Evolutionary conservation across 371 early-diverging fungal species (phyloP), one percentile per base, ranked within the genome.

Genomic region (Vairimorpha apis): DNA sequence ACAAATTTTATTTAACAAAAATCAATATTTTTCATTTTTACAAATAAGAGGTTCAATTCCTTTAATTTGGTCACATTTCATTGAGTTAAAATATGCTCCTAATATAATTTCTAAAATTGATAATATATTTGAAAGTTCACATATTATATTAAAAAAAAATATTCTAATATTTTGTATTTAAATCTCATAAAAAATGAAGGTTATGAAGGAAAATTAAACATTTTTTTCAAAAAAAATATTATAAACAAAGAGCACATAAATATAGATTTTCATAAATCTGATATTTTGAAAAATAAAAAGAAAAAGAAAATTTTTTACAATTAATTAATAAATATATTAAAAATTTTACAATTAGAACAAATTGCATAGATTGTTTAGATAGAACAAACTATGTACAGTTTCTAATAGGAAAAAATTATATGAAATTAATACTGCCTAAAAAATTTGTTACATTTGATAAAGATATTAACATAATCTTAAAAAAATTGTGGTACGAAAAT

Each of bases 291-390:
- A 18, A 29, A 4, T 55, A 51, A 88, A 58, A 90, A 30, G 91
- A 92, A 90, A 87, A 88, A 65, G 91, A 92, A 89, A 84, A 87
- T 77, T 87, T 90, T 30, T 85, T 96, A 64, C 85, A 88, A 71
- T 88, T 8, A 85, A 90, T 55, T 70, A 92, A 1, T 89, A 90
- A 56, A 83, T 86, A 56, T 84, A 90, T 18, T 83, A 89, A 71
- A 87, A 87, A 78, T 87, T 87, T 75, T 51, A 62, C 27, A 68
- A 73, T 93, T 8, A 88, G 99, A 65, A 90, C 94, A 8, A 99
- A 99, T 81, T 99, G 99, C 81, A 94, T 99, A 88, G 99, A 99
- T 84, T 98, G 95, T 76, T 84, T 98, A 58, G 99, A 99, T 83
- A 87, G 99, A 76, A 98, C 99, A 33, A 98, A 98, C 75, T 93